Evolutionary conservation across 1,284 basidiomycete genomes (phyloP).

Genomic region (Erythrobasidium hasegawianum): DNA sequence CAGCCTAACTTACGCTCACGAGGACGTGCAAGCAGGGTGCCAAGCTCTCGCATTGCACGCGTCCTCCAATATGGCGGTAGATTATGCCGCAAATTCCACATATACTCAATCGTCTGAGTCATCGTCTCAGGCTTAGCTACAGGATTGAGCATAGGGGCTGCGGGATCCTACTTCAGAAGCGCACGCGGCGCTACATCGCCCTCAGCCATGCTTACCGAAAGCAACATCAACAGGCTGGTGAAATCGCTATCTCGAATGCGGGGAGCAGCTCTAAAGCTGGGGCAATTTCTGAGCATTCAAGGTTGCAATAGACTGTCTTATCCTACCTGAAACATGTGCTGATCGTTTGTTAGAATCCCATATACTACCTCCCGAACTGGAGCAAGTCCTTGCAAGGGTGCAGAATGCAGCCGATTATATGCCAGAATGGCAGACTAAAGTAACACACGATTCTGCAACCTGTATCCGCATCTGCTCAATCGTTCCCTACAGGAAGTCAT

Average conservation of each 20-base stretch:
- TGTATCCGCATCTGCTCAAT: too few relatives aligned
- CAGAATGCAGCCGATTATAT: slow-evolving; percentile 97
- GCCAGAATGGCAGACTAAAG: slow-evolving; percentile 97
- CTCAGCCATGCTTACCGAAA: slow-evolving; percentile 73
- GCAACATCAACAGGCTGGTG: slow-evolving; percentile 84
- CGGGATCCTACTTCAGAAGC: slow-evolving; percentile 50
- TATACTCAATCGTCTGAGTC: neutral
- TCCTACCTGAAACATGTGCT: neutral
- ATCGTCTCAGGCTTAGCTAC: neutral
- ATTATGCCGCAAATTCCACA: neutral
- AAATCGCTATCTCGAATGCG: slow-evolving; percentile 90
- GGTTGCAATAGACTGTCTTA: slow-evolving; percentile 53
- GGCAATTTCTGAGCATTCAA: slow-evolving; percentile 97
- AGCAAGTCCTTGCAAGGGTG: slow-evolving; percentile 81
- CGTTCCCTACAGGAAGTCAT: slow-evolving; percentile 63
- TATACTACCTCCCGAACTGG: slow-evolving; percentile 80
- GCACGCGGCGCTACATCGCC: neutral
- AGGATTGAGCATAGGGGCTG: slow-evolving; percentile 51
- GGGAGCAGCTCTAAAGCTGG: slow-evolving; percentile 92
- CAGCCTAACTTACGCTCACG: too few relatives aligned
- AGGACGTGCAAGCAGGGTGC: slow-evolving; percentile 69
- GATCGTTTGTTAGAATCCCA: slow-evolving; percentile 64
- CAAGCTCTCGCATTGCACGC: slow-evolving; percentile 78
- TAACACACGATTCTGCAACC: slow-evolving; percentile 48
- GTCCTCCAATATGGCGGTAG: slow-evolving; percentile 87